Evolutionary conservation across 192 early-diverging fungal species (phyloP), one percentile per base, ranked within the genome.

Genomic region (Dissophora globulifera): DNA sequence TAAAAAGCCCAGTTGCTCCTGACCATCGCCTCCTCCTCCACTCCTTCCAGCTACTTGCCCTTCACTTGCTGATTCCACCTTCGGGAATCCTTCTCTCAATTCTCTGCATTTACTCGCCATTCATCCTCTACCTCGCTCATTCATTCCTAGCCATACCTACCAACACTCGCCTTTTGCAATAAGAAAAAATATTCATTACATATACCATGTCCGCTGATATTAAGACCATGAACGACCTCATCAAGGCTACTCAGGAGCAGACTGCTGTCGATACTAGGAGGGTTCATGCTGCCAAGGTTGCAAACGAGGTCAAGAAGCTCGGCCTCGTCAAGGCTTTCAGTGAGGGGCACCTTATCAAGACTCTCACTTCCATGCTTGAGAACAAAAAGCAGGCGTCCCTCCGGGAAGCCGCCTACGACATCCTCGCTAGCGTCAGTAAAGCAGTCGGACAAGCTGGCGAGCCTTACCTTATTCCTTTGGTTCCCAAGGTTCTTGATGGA

Each of bases 321-420:
- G 88, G 90, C 67, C 82, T 87, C 57, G 59, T 84, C 66, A 79
- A 68, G 29, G 69, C 80, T 48, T 85, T 93, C 40, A 66, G 83
- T 31, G 81, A 85, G 22, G 84, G 66, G 58, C 79, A 80, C 27
- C 71, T 92, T 50, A 42, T 91, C 41, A 86, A 86, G 40, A 64
- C 81, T 38, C 69, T 93, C 35, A 76, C 79, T 43, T 83, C 83
- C 43, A 79, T 88, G 23, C 71, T 87, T 53, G 79, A 79, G 51
- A 84, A 87, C 85, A 93, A 93, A 83, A 92, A 92, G 83, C 79
- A 60, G 55, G 58, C 82, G 41, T 49, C 60, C 47, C 76, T 84
- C 45, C 85, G 89, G 50, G 84, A 91, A 60, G 86, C 84, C 20
- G 87, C 90, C 25, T 68, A 85, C 57, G 65, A 81, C 48, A 82